These are phyloP conservation scores for Kazachstania sp. DNA, from an alignment of 1,139 yeast genomes.

Conservation along the genomic window DNA sequence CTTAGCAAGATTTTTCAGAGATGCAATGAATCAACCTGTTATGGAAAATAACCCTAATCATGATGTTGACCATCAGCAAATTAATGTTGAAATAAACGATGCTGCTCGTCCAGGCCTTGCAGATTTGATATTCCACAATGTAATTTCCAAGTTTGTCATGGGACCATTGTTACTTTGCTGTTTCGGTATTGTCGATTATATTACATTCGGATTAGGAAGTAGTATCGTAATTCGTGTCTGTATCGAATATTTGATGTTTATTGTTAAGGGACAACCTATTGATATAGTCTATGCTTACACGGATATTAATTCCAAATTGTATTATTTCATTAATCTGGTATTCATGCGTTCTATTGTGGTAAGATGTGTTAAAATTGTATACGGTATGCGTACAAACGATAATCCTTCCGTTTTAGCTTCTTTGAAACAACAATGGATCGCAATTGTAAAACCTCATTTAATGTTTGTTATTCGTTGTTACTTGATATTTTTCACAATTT, in stretches of 20 bases:
- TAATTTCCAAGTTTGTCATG: slow-evolving; percentile 3
- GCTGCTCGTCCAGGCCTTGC: slow-evolving; percentile 4
- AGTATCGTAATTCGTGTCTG: neutral
- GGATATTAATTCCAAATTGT: neutral
- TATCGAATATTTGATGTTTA: neutral
- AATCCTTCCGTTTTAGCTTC: neutral
- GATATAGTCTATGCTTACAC: neutral
- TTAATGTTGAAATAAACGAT: neutral
- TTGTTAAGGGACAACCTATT: neutral
- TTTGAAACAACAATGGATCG: slow-evolving; percentile 1
- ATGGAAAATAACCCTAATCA: neutral
- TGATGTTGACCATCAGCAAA: neutral
- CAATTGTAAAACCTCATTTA: neutral
- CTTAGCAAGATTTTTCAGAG: slow-evolving; percentile 10
- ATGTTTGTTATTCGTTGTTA: neutral
- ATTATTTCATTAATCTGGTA: neutral
- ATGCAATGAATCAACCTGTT: slow-evolving; percentile 1
- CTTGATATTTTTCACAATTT: neutral
- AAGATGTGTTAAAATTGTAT: neutral
- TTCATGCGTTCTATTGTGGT: neutral
- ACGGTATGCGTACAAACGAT: neutral
- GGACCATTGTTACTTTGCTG: neutral
- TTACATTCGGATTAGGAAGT: neutral
- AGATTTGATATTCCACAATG: slow-evolving; percentile 7
- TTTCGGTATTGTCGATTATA: neutral